Conservation (phyloP, 129 eudicot species). For the Lactuca sativa region DNA sequence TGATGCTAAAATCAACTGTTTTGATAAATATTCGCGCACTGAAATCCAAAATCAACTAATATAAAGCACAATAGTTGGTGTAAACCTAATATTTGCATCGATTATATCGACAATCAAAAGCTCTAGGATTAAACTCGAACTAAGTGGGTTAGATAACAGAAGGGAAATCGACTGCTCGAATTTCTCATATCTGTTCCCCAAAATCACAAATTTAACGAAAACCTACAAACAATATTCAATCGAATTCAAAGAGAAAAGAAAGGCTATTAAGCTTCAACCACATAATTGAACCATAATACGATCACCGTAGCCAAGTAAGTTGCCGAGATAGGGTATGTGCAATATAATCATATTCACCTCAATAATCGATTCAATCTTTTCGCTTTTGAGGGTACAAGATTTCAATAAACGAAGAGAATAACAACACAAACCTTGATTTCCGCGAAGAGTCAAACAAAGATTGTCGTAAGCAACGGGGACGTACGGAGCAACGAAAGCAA, state of each 20-base stretch:
- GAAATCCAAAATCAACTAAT: slow-evolving; percentile 17
- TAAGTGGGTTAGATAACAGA: slow-evolving; percentile 10
- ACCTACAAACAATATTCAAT: slow-evolving; percentile 17
- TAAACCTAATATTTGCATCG: slow-evolving; percentile 8
- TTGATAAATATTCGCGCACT: slow-evolving; percentile 22
- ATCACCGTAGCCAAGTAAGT: slow-evolving; percentile 5
- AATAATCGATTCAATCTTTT: slow-evolving; percentile 4
- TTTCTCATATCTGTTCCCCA: not conserved
- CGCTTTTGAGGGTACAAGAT: not conserved
- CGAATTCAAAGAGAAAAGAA: slow-evolving; percentile 6
- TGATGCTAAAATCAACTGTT: slow-evolving; percentile 20
- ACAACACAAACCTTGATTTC: slow-evolving; percentile 29
- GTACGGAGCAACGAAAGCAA: slow-evolving; percentile 29
- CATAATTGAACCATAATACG: slow-evolving; percentile 13
- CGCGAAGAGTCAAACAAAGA: slow-evolving; percentile 1
- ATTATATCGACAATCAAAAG: not conserved
- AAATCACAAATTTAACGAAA: not conserved
- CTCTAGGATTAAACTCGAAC: slow-evolving; percentile 15
- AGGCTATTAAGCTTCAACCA: slow-evolving; percentile 17
- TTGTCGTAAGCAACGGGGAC: slow-evolving; percentile 22
- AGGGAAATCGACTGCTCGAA: not conserved
- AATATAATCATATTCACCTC: not conserved
- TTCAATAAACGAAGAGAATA: slow-evolving; percentile 11
- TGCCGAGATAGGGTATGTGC: not conserved
- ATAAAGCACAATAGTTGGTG: not conserved